Evolutionary conservation across 371 early-diverging fungal species (phyloP).

Genomic region (Phascolomyces articulosus): DNA sequence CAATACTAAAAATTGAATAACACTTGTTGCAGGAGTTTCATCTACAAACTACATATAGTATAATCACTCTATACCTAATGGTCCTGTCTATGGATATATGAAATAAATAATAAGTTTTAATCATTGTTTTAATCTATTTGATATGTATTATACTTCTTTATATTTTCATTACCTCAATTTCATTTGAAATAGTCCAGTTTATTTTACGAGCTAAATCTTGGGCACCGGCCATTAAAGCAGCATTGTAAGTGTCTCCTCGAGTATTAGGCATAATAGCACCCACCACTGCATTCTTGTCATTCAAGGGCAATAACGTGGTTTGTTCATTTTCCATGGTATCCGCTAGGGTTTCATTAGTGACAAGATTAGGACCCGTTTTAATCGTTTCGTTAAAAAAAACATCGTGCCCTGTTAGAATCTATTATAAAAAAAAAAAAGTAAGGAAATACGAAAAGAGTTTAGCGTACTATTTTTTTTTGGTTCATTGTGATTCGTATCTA

Average conservation of each 20-base stretch:
- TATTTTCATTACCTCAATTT: slow-evolving; percentile 16
- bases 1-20: too few species aligned
- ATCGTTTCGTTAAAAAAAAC: slow-evolving; percentile 39
- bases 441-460: too few species aligned
- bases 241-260: slow-evolving; percentile 28
- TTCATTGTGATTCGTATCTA: too few species aligned
- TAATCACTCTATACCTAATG: too few species aligned
- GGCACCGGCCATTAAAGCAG: slow-evolving; percentile 30
- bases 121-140: too few species aligned
- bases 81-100: slow-evolving; percentile 5
- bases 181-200: slow-evolving; percentile 32
- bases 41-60: too few species aligned
- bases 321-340: slow-evolving; percentile 30
- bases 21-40: too few species aligned
- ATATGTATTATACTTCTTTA: not conserved
- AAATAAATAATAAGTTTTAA: not conserved
- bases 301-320: slow-evolving; percentile 36
- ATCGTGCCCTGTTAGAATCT: slow-evolving; percentile 42
- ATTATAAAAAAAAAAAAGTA: too few species aligned
- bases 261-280: slow-evolving; percentile 28
- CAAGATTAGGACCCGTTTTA: slow-evolving; percentile 31
- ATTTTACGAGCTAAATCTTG: slow-evolving; percentile 27
- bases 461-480: too few species aligned
- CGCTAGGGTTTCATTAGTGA: slow-evolving; percentile 26
- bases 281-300: slow-evolving; percentile 19